A percentile compares a stretch with the other conserved stretches of the same genome.
Evolutionary conservation across 768 basidiomycete genomes (phyloP).

Genomic region (Suillus subalutaceus): DNA sequence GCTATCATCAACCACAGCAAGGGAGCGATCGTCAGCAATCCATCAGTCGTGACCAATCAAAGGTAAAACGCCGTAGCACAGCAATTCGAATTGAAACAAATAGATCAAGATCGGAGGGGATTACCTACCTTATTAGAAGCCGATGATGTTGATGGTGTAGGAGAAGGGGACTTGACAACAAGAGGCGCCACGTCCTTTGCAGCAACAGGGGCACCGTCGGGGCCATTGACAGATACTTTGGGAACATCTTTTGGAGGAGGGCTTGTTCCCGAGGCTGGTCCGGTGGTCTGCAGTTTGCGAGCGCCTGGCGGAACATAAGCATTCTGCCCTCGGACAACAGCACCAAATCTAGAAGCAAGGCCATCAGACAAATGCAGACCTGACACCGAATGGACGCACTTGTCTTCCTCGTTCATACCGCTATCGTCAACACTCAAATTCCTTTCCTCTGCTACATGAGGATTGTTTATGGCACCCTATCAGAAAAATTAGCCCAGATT

Average conservation of each 20-base stretch:
- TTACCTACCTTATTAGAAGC: constrained; percentile 52
- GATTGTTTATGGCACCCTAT: constrained; percentile 68
- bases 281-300: constrained; percentile 48
- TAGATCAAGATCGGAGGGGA: neutral
- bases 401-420: constrained; percentile 92
- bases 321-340: constrained; percentile 83
- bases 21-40: constrained; percentile 10
- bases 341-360: constrained; percentile 91
- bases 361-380: constrained; percentile 82
- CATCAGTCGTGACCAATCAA: constrained; percentile 19
- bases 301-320: constrained; percentile 97
- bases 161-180: constrained; percentile 66
- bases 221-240: constrained; percentile 75
- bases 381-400: constrained; percentile 79
- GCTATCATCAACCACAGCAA: constrained; percentile 38
- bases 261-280: constrained; percentile 17
- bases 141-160: constrained; percentile 50
- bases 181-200: constrained; percentile 44
- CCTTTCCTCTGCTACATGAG: constrained; percentile 92
- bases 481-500: constrained; percentile 17
- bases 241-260: constrained; percentile 54
- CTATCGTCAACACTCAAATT: constrained; percentile 63
- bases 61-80: constrained; percentile 5
- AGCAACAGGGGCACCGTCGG: constrained; percentile 62
- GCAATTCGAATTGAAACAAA: constrained; percentile 9